These are phyloP conservation scores for Volvariella volvacea DNA, from an alignment of 1,284 basidiomycete genomes.

Conservation along the genomic window DNA sequence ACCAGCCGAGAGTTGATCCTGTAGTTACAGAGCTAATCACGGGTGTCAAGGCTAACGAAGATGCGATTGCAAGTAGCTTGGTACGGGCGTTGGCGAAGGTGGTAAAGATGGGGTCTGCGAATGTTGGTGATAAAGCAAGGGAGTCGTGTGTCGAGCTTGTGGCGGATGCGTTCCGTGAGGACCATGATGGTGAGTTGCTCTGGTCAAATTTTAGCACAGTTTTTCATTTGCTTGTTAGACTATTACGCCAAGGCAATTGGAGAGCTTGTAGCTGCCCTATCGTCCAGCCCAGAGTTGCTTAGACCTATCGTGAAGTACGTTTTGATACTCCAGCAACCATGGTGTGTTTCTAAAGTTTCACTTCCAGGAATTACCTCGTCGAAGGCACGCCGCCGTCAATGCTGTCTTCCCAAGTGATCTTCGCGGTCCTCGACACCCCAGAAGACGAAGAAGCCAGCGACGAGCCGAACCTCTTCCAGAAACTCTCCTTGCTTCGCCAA, in stretches of 20 bases:
- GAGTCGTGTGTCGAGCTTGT: constrained; percentile 73
- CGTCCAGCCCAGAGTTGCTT: constrained; percentile 59
- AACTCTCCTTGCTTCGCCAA: constrained; percentile 51
- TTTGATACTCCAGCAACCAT: constrained; percentile 1
- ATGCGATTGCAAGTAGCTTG: constrained; percentile 71
- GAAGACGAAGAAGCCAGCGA: constrained; percentile 24
- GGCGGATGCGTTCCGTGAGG: constrained; percentile 72
- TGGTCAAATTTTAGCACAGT: neutral
- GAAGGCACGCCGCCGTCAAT: constrained; percentile 58
- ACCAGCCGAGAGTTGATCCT: constrained; percentile 80
- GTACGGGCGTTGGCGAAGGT: constrained; percentile 76
- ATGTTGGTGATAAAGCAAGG: constrained; percentile 73
- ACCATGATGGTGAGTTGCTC: constrained; percentile 57
- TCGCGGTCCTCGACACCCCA: constrained; percentile 51
- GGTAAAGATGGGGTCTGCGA: constrained; percentile 63
- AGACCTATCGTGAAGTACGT: constrained; percentile 65
- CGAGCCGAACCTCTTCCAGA: constrained; percentile 56
- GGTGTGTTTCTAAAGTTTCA: too few relatives aligned
- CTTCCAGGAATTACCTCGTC: constrained; percentile 43
- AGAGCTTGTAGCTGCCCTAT: constrained; percentile 61
- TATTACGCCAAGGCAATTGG: constrained; percentile 69
- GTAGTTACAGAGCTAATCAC: constrained; percentile 85
- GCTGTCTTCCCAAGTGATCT: constrained; percentile 60
- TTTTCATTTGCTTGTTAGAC: constrained; percentile 36
- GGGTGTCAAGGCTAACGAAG: constrained; percentile 63